phyloP scores from a whole-genome alignment of 2,329 filamentous ascomycete genomes.

The Aureobasidium sp. region DNA sequence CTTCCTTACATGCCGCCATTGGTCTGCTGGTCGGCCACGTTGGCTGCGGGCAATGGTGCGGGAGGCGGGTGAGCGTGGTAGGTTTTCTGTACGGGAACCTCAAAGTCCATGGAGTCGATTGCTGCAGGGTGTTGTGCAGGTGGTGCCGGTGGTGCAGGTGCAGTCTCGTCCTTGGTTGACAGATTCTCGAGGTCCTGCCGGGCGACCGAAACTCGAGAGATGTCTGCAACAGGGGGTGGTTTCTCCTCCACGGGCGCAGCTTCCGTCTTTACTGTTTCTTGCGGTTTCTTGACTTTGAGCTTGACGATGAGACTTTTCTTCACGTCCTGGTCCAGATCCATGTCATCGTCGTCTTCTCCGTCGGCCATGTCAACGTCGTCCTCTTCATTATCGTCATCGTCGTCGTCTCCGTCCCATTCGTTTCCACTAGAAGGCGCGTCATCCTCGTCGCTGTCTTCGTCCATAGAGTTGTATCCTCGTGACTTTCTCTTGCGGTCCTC shows the following conservation, averaged over 20 bases:
- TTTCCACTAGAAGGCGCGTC: conserved; percentile 52
- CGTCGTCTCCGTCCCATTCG: conserved; percentile 65
- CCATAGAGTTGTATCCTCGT: conserved; percentile 52
- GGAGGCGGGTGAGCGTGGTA: conserved; percentile 9
- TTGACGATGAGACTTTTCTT: conserved; percentile 63
- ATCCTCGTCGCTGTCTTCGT: conserved; percentile 61
- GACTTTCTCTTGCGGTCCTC: conserved; percentile 39
- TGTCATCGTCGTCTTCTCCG: conserved; percentile 43
- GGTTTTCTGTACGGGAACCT: neutral
- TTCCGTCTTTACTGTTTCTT: neutral
- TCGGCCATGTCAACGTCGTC: conserved; percentile 25
- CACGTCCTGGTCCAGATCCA: conserved; percentile 38
- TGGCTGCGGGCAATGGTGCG: neutral
- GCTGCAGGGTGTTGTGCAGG: neutral
- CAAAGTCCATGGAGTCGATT: neutral
- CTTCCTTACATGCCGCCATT: neutral
- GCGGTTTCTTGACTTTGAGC: conserved; percentile 36
- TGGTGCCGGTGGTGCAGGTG: neutral
- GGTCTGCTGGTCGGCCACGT: neutral
- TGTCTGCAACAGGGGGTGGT: neutral
- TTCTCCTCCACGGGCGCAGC: neutral
- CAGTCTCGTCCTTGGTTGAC: neutral
- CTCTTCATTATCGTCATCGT: conserved; percentile 59
- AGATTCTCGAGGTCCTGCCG: neutral
- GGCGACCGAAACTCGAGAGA: neutral